phyloP scores from a whole-genome alignment of 2,329 filamentous ascomycete genomes.

The Sphaerulina musiva region DNA sequence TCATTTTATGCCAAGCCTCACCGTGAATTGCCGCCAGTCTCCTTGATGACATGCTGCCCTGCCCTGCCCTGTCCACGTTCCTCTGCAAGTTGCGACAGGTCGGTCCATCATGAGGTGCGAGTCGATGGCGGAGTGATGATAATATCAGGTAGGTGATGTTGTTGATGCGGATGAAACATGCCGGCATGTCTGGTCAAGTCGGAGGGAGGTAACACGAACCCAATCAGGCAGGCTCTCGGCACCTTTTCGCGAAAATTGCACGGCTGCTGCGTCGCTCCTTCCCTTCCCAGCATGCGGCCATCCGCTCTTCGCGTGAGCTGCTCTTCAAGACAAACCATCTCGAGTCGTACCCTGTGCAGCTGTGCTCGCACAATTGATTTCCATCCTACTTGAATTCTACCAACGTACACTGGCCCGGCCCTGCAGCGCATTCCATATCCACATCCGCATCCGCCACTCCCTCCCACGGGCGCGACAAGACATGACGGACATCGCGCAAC shows the following conservation, averaged over 20 bases:
- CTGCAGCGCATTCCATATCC: neutral
- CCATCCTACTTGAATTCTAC: neutral
- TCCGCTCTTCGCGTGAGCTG: neutral
- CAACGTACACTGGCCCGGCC: neutral
- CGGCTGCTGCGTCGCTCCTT: neutral
- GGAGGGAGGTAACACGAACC: too few relatives aligned
- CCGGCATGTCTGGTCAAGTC: too few relatives aligned
- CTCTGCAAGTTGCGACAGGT: too few relatives aligned
- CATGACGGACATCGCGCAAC: slow-evolving; percentile 10
- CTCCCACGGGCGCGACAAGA: slow-evolving; percentile 1
- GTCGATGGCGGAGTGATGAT: too few relatives aligned
- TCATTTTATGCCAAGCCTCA: too few relatives aligned
- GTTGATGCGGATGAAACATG: too few relatives aligned
- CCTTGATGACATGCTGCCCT: too few relatives aligned
- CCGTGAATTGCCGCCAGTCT: too few relatives aligned
- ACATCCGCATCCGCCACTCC: neutral
- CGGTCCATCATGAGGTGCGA: too few relatives aligned
- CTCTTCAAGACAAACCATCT: neutral
- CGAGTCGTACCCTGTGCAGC: neutral
- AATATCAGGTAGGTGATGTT: too few relatives aligned
- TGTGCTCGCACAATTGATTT: neutral
- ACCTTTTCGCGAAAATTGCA: neutral
- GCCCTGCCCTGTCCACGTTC: too few relatives aligned
- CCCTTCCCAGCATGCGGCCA: neutral
- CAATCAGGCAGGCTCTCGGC: too few relatives aligned